A percentile compares a stretch with the other conserved stretches of the same genome.
Evolutionary conservation across 495 filamentous ascomycete genomes (phyloP).

Genomic region (Neurospora africana): DNA sequence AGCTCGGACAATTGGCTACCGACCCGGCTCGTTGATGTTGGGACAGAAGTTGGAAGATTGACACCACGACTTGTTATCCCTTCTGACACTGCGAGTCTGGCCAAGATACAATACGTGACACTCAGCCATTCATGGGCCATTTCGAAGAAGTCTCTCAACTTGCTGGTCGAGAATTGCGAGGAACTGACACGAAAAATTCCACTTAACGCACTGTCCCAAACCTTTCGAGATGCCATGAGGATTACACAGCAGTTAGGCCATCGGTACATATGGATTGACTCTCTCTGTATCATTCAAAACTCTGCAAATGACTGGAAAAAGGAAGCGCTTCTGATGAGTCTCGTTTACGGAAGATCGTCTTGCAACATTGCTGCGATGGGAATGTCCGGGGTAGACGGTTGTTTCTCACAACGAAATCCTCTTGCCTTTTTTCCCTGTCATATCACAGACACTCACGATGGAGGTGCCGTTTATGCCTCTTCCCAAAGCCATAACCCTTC

Average conservation of each 20-base stretch:
- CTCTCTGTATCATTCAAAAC: no score
- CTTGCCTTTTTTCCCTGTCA: neutral
- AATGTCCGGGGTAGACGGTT: neutral
- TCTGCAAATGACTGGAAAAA: neutral
- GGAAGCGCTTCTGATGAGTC: conserved; percentile 4
- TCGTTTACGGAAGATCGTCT: conserved; percentile 1
- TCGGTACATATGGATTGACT: no score
- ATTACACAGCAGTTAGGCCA: neutral
- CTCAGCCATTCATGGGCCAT: conserved; percentile 6
- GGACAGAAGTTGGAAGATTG: neutral
- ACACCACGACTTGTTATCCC: neutral
- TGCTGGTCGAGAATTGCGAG: neutral
- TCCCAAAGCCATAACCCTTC: neutral
- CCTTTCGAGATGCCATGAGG: conserved; percentile 1
- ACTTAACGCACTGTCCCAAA: neutral
- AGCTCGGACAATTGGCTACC: neutral
- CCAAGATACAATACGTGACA: conserved; percentile 36
- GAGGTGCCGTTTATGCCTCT: neutral
- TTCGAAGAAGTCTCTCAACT: neutral
- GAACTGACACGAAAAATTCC: neutral
- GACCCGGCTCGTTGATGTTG: neutral
- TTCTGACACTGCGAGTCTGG: neutral
- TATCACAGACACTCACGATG: neutral
- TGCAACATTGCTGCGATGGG: conserved; percentile 2
- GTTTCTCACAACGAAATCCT: neutral